Base-by-base conservation (phyloP, 2,329 filamentous ascomycete genomes). In the Penicillium sp. region DNA sequence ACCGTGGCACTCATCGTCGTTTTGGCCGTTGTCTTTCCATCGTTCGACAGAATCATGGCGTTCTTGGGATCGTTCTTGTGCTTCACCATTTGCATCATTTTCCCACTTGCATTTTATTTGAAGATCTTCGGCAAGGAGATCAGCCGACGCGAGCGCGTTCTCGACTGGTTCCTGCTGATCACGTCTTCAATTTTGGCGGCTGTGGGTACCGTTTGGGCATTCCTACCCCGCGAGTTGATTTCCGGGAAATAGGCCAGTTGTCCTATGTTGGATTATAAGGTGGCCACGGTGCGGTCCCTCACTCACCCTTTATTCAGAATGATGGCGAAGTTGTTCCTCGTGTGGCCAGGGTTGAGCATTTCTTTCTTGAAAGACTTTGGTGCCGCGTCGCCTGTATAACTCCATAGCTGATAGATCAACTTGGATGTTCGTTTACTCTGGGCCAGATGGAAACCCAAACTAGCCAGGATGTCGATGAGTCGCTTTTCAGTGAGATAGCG, bases 61-160 rank as follows among this genome's bases (percentile, higher is more conserved):
- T 86, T 96, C 55, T 86, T 97, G 75, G 93, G 94, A 10, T 90
- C 89, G 32, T 88, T 91, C 3, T 81, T 96, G 13, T 97, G 93
- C 75, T 96, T 96, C 64, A 90, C 90, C 15, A 95, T 97, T 59
- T 97, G 93, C 73, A 86, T 97, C 59, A 91, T 96, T 71, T 79
- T 99, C 44, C 94, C 93, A 0, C 77, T 96, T 26, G 82, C 86
- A 4, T 97, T 99, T 68, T 91, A 97, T 67, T 75, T 97, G 50
- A 96, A 92, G 74, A 84, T 97, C 1, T 97, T 96, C 69, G 85
- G 86, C 40, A 80, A 84, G 43, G 86, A 93, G 54, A 84, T 97
- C 39, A 75, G 79, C 1, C 60, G 70, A 1, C 68, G 69, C 18
- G 90, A 96, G 72, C 85, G 83, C 63, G 68, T 83, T 4, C 59